These are phyloP conservation scores for Ceratonia siliqua DNA, from an alignment of 306 rosid genomes.

Conservation along the genomic window DNA sequence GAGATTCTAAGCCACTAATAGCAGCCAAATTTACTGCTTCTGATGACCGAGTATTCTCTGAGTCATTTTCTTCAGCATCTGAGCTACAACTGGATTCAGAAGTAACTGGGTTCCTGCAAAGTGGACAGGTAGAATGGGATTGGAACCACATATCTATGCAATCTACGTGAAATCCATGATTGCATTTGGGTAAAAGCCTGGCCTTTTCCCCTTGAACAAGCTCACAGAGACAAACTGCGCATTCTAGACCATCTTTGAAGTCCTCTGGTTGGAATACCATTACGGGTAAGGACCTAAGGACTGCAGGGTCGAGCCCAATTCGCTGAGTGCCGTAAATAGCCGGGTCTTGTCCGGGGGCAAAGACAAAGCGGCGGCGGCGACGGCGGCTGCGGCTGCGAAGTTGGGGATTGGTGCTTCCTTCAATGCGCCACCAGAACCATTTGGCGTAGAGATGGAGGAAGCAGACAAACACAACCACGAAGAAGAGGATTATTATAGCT, in stretches of 20 bases:
- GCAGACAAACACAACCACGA: conserved; percentile 57
- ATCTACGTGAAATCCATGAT: conserved; percentile 81
- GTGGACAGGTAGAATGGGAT: conserved; percentile 87
- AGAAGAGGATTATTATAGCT: conserved; percentile 58
- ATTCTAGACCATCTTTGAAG: conserved; percentile 79
- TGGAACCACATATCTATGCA: conserved; percentile 99
- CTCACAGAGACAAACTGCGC: conserved; percentile 86
- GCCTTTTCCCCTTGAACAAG: conserved; percentile 70
- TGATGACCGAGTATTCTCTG: conserved; percentile 7
- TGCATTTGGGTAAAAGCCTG: conserved; percentile 76
- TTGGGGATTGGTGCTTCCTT: conserved; percentile 22
- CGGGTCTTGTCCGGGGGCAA: conserved; percentile 53
- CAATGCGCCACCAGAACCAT: conserved; percentile 59
- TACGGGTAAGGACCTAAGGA: conserved; percentile 65
- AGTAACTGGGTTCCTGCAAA: conserved; percentile 69
- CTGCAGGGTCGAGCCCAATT: conserved; percentile 63
- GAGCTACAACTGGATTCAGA: conserved; percentile 18
- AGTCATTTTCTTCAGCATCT: not conserved
- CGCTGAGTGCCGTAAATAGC: conserved; percentile 7
- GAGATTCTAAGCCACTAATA: conserved; percentile 43
- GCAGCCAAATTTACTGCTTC: conserved; percentile 41
- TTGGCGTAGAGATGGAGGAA: conserved; percentile 70
- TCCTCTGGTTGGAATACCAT: conserved; percentile 49
- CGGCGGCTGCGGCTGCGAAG: conserved; percentile 42
- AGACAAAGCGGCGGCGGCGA: conserved; percentile 54